Base-by-base conservation (phyloP, 2,329 filamentous ascomycete species). In the Passalora sequoiae region DNA sequence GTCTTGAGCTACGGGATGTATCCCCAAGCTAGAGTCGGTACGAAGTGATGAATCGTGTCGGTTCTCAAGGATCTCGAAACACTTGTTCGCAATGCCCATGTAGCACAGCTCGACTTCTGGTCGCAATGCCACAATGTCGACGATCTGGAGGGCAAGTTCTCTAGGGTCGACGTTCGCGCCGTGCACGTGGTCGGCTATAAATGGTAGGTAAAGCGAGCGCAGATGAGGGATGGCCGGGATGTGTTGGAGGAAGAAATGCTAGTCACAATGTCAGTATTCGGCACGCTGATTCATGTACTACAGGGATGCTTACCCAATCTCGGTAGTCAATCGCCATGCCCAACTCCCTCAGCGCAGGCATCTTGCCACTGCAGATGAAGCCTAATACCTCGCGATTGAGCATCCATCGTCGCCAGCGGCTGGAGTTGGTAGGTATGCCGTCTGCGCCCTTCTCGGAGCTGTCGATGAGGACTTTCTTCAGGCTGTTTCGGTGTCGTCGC, bases 231-330 rank as follows among this genome's bases (percentile, higher is more conserved):
- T 73, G 40, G 79, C 76, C 0, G 84, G 84, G 8, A 92, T 74
- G 30, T 82, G 73, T 60, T 87, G 84, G 6, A 92, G 74, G 67
- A 92, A 87, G 50, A 78, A 81, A 64, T 92, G 86, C 84, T 87
- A 50, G n/a, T n/a, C n/a, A n/a, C n/a, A n/a, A n/a, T n/a, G n/a
- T n/a, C n/a, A n/a, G n/a, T n/a, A n/a, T n/a, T n/a, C n/a, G n/a
- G n/a, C n/a, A n/a, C n/a, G n/a, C n/a, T n/a, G n/a, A n/a, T n/a
- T n/a, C n/a, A n/a, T n/a, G n/a, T n/a, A n/a, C n/a, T n/a, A n/a
- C n/a, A n/a, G n/a, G n/a, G n/a, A 9, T 30, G 24, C 78, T 70
- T 72, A 87, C 84, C 86, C 86, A 92, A 57, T 89, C 83, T 53
- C 77, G 80, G 63, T 84, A 86, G 49, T 87, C 77, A 43, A 92